phyloP scores from a whole-genome alignment of 1,139 yeast species.

The Pichia sp. region DNA sequence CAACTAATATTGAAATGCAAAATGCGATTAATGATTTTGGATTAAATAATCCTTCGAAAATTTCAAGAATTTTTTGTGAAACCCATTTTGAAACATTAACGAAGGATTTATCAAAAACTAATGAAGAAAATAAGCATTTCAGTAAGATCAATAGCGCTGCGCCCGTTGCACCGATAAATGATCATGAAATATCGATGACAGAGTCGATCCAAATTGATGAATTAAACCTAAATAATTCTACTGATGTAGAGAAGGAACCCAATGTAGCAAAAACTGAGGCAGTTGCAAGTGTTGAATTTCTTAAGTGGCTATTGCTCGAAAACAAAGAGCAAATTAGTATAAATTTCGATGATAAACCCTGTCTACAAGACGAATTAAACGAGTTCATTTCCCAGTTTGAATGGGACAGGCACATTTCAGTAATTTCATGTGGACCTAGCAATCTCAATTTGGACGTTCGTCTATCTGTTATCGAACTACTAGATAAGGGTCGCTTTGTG shows the following conservation, averaged over 20 bases:
- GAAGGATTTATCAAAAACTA: neutral
- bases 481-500: conserved; percentile 21
- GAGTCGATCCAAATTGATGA: too few relatives aligned
- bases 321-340: conserved; percentile 17
- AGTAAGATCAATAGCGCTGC: neutral
- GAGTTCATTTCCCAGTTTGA: conserved; percentile 14
- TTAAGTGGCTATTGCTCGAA: conserved; percentile 15
- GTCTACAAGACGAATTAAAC: conserved; percentile 18
- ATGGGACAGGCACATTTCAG: conserved; percentile 24
- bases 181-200: too few relatives aligned
- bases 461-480: conserved; percentile 24
- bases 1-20: conserved; percentile 17
- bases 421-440: conserved; percentile 32
- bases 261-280: conserved; percentile 4
- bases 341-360: conserved; percentile 22
- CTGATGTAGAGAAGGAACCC: neutral
- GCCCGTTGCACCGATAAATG: neutral
- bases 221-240: neutral
- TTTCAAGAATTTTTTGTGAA: neutral
- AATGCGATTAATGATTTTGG: neutral
- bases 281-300: conserved; percentile 14
- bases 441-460: conserved; percentile 29
- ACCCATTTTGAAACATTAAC: too few relatives aligned
- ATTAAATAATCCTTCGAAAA: conserved; percentile 8
- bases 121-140: neutral